Evolutionary conservation across 1,284 basidiomycete species (phyloP).

Genomic region (Fomitopsis schrenkii): DNA sequence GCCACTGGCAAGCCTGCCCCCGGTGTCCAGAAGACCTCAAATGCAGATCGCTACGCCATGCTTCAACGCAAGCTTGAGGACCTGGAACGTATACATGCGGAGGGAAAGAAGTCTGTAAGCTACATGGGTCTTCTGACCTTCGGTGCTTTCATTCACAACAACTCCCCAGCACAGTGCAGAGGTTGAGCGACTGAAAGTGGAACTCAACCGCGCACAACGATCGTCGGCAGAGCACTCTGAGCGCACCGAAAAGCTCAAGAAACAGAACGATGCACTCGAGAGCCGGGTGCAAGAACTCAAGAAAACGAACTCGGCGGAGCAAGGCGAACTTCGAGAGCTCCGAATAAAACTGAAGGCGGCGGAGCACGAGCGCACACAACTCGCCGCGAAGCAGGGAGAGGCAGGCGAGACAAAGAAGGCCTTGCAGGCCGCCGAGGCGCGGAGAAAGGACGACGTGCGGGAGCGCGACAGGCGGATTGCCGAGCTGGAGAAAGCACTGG

Average conservation of each 20-base stretch:
- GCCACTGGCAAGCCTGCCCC: conserved; percentile 5
- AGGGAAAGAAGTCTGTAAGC: conserved; percentile 63
- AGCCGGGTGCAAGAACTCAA: conserved; percentile 54
- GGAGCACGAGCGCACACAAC: conserved; percentile 55
- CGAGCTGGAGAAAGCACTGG: conserved; percentile 52
- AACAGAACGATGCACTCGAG: conserved; percentile 53
- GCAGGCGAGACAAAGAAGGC: conserved; percentile 48
- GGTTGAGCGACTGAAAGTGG: conserved; percentile 53
- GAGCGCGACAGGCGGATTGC: conserved; percentile 50
- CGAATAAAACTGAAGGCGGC: conserved; percentile 52
- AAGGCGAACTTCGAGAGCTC: conserved; percentile 60
- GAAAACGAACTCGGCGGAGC: conserved; percentile 43
- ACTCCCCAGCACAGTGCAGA: conserved; percentile 50
- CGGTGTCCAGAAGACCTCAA: conserved; percentile 2
- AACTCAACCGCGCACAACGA: conserved; percentile 48
- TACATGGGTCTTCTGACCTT: conserved; percentile 6
- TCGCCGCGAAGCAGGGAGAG: conserved; percentile 49
- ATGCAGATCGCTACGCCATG: conserved; percentile 42
- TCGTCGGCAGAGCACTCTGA: conserved; percentile 48
- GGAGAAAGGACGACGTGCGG: conserved; percentile 46
- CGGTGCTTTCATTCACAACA: not conserved
- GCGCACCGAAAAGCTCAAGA: conserved; percentile 57
- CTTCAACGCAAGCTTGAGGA: conserved; percentile 67
- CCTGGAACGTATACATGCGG: conserved; percentile 57
- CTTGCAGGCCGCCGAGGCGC: conserved; percentile 43